Conservation (phyloP, 371 early-diverging fungal species). For the Mortierella sp. region DNA sequence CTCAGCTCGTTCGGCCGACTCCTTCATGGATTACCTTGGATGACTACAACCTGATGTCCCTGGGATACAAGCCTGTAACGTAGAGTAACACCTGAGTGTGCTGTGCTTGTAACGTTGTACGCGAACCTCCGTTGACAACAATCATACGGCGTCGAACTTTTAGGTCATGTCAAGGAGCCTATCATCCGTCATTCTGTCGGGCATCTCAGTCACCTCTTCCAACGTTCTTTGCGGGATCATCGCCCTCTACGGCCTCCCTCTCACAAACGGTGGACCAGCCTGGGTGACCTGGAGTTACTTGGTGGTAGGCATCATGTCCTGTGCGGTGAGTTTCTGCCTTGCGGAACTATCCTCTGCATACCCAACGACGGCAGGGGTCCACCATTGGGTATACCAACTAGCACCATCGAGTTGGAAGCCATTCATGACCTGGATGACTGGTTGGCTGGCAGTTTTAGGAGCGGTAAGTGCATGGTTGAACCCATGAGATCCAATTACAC, state of each 20-base stretch:
- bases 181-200: slow-evolving; percentile 17
- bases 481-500: too few relatives aligned
- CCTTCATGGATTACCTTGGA: slow-evolving; percentile 30
- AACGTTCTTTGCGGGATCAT: slow-evolving; percentile 29
- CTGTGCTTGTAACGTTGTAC: too few relatives aligned
- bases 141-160: too few relatives aligned
- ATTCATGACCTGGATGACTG: slow-evolving; percentile 43
- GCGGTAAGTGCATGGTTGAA: too few relatives aligned
- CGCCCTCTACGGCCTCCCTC: slow-evolving; percentile 28
- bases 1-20: slow-evolving; percentile 1
- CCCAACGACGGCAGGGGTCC: slow-evolving; percentile 37
- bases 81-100: too few relatives aligned
- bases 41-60: slow-evolving; percentile 32
- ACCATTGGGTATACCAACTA: slow-evolving; percentile 45
- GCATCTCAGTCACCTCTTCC: slow-evolving; percentile 21
- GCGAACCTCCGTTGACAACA: too few relatives aligned
- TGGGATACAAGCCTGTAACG: slow-evolving; percentile 48
- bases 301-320: slow-evolving; percentile 27
- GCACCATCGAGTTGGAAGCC: slow-evolving; percentile 16
- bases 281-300: slow-evolving; percentile 44
- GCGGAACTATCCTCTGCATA: slow-evolving; percentile 41
- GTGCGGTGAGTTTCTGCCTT: slow-evolving; percentile 32
- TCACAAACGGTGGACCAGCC: slow-evolving; percentile 45
- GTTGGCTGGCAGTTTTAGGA: slow-evolving; percentile 35
- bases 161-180: slow-evolving; percentile 46